A percentile compares a stretch with the other conserved stretches of the same genome.
These are phyloP conservation scores for Aspergillus ostianus DNA, from an alignment of 495 filamentous ascomycete genomes.

Conservation along the genomic window DNA sequence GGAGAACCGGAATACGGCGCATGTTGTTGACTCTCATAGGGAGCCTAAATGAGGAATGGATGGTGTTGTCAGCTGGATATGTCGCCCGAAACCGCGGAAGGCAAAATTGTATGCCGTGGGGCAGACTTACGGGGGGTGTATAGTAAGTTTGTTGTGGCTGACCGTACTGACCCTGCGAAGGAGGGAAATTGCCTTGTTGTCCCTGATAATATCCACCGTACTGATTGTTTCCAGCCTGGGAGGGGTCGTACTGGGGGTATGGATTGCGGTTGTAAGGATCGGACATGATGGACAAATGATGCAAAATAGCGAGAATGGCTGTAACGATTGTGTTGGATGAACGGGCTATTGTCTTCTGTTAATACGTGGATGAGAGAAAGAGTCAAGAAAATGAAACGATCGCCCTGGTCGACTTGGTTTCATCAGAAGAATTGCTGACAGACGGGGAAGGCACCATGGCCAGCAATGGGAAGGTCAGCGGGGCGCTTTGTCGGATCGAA, in stretches of 20 bases:
- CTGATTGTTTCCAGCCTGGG: conserved; percentile 12
- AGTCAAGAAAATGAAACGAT: neutral
- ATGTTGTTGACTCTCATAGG: conserved; percentile 24
- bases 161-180: conserved; percentile 22
- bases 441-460: neutral
- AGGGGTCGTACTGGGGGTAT: conserved; percentile 17
- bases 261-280: conserved; percentile 12
- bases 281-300: conserved; percentile 15
- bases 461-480: neutral
- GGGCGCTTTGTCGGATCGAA: too few species aligned
- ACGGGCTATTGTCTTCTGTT: neutral
- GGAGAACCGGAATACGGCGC: conserved; percentile 15
- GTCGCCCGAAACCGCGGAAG: neutral
- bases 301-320: neutral
- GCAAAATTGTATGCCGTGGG: neutral
- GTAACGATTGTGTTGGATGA: neutral
- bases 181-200: conserved; percentile 25
- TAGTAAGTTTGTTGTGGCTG: conserved; percentile 31
- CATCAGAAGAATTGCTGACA: neutral
- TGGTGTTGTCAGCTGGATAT: neutral
- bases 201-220: conserved; percentile 16
- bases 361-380: neutral
- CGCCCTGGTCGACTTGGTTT: neutral
- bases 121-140: conserved; percentile 24
- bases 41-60: conserved; percentile 17